Evolutionary conservation across 768 basidiomycete species (phyloP).

Genomic region (Krasilnikovozyma curviuscula): DNA sequence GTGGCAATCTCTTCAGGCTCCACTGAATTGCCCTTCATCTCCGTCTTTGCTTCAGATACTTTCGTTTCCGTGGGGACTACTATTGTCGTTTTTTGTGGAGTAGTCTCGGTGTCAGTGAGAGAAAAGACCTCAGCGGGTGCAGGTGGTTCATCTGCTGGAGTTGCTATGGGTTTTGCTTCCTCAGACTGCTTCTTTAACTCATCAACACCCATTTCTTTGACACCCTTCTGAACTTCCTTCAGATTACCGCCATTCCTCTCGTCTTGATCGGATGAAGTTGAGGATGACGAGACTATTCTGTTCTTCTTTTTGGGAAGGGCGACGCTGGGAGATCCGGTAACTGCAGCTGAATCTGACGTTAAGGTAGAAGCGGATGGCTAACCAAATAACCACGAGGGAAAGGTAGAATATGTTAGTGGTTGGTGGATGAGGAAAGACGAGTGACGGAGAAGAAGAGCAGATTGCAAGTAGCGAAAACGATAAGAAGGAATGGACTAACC

Average conservation of each 20-base stretch:
- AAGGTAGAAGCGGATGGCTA: too few species aligned
- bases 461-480: neutral
- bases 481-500: neutral
- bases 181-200: conserved; percentile 1
- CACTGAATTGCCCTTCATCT: neutral
- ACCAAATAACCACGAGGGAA: too few species aligned
- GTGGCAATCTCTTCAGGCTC: neutral
- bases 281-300: neutral
- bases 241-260: neutral
- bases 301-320: conserved; percentile 5
- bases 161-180: neutral
- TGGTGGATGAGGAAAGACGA: neutral
- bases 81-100: neutral
- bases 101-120: too few species aligned
- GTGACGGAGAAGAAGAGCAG: neutral
- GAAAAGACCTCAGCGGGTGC: too few species aligned
- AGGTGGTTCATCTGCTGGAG: too few species aligned
- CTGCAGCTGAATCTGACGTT: too few species aligned
- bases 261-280: neutral
- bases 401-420: neutral
- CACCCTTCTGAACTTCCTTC: conserved; percentile 3
- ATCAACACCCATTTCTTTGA: neutral
- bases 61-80: neutral
- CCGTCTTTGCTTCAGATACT: neutral
- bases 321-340: neutral